Evolutionary conservation across 2,329 filamentous ascomycete species (phyloP).

Genomic region (Mycosphaerella sp.): DNA sequence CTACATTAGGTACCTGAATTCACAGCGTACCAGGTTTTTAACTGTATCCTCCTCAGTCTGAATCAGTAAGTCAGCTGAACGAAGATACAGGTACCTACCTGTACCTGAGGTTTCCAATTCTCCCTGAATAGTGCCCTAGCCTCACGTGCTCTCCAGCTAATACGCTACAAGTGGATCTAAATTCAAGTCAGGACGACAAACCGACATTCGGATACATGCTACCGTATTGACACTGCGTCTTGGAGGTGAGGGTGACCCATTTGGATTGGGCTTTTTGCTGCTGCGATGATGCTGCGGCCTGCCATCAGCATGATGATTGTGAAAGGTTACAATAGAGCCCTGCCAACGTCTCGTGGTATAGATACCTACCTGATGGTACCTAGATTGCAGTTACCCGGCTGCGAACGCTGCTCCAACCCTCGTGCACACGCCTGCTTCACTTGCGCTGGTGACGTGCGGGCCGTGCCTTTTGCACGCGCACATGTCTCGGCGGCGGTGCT

Average conservation of each 20-base stretch:
- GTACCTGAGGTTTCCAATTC: background rate
- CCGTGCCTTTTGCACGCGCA: conserved; percentile 1
- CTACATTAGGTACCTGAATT: too few species aligned
- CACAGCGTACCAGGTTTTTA: too few species aligned
- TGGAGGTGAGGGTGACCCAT: background rate
- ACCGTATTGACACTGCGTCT: background rate
- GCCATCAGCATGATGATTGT: background rate
- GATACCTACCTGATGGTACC: background rate
- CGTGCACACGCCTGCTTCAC: conserved; percentile 2
- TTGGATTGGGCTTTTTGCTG: background rate
- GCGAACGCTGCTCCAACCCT: background rate
- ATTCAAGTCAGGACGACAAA: background rate
- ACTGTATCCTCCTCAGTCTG: too few species aligned
- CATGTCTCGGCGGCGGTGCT: background rate
- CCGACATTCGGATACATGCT: background rate
- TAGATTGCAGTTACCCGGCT: conserved; percentile 4
- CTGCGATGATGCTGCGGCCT: background rate
- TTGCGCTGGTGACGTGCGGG: conserved; percentile 6
- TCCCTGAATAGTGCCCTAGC: background rate
- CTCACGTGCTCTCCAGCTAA: too few species aligned
- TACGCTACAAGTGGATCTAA: background rate
- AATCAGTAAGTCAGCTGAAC: background rate
- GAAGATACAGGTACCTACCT: background rate
- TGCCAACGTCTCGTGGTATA: background rate
- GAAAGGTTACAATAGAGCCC: background rate